Percentiles rank a stretch among this genome's conserved stretches.
phyloP scores from a whole-genome alignment of 257 asterid genomes.

The Plantago major region DNA sequence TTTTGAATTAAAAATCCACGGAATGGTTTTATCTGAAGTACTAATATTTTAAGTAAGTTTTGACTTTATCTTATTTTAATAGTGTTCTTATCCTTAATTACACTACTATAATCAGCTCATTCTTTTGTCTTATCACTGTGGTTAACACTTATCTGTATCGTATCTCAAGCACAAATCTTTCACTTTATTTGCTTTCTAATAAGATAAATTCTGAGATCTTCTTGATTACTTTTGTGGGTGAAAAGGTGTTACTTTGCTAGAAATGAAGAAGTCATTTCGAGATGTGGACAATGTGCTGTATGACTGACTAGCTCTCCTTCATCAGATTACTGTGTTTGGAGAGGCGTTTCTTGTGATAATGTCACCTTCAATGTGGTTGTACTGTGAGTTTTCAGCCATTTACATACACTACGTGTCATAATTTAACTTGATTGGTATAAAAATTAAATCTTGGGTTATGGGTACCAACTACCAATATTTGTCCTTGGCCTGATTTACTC shows the following conservation, averaged over 20 bases:
- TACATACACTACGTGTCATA: background rate
- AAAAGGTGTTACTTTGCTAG: slow-evolving; percentile 72
- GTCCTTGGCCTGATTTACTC: background rate
- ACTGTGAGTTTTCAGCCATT: slow-evolving; percentile 46
- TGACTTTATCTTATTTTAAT: slow-evolving; percentile 25
- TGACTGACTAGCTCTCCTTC: slow-evolving; percentile 88
- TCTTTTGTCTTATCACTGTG: slow-evolving; percentile 34
- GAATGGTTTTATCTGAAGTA: too few species aligned
- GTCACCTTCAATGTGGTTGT: slow-evolving; percentile 80
- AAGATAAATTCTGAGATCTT: background rate
- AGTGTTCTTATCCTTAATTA: slow-evolving; percentile 22
- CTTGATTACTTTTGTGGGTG: slow-evolving; percentile 3
- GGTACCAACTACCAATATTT: background rate
- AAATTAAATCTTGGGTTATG: background rate
- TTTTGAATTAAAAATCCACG: slow-evolving; percentile 29
- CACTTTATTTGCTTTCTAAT: background rate
- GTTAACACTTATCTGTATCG: slow-evolving; percentile 15
- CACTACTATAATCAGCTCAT: slow-evolving; percentile 30
- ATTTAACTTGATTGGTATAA: background rate
- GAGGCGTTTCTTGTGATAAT: slow-evolving; percentile 86
- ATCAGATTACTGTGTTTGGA: slow-evolving; percentile 88
- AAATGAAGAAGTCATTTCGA: slow-evolving; percentile 78
- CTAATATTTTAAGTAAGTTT: slow-evolving; percentile 26
- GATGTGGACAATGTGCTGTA: slow-evolving; percentile 90
- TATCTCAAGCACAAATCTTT: background rate